Evolutionary conservation across 768 basidiomycete genomes (phyloP).

Genomic region (Tephrocybe sp.): DNA sequence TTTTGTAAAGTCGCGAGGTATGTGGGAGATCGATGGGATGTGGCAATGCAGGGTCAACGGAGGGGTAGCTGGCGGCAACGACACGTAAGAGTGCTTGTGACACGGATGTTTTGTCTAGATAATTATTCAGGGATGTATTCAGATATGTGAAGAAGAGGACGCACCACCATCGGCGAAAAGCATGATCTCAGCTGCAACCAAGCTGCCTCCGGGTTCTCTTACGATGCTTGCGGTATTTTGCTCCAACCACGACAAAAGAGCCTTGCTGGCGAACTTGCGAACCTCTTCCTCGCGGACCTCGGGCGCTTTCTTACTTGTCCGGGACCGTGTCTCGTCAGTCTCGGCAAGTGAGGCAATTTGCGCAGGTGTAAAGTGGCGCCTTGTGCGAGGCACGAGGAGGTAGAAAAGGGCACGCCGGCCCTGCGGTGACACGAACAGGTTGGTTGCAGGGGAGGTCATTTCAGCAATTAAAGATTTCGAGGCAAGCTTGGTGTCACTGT

Average conservation of each 20-base stretch:
- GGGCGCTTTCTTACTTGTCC: slow-evolving; percentile 84
- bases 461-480: slow-evolving; percentile 76
- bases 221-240: slow-evolving; percentile 61
- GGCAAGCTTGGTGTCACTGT: slow-evolving; percentile 88
- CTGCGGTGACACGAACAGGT: slow-evolving; percentile 61
- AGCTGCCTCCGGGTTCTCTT: slow-evolving; percentile 76
- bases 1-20: slow-evolving; percentile 83
- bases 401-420: slow-evolving; percentile 84
- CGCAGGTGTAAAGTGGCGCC: slow-evolving; percentile 85
- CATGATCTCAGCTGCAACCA: slow-evolving; percentile 81
- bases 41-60: slow-evolving; percentile 42
- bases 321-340: slow-evolving; percentile 64
- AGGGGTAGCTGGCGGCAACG: slow-evolving; percentile 57
- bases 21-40: slow-evolving; percentile 85
- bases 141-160: slow-evolving; percentile 19
- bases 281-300: slow-evolving; percentile 68
- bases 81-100: slow-evolving; percentile 59
- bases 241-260: slow-evolving; percentile 68
- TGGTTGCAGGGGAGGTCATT: slow-evolving; percentile 57
- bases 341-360: slow-evolving; percentile 71
- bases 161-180: slow-evolving; percentile 83
- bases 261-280: slow-evolving; percentile 69
- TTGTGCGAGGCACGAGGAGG: slow-evolving; percentile 79
- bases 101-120: slow-evolving; percentile 70
- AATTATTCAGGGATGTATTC: neutral